A percentile compares a stretch with the other conserved stretches of the same genome.
Evolutionary conservation across 2,329 filamentous ascomycete species (phyloP).

Genomic region (Alternaria triticimaculans): DNA sequence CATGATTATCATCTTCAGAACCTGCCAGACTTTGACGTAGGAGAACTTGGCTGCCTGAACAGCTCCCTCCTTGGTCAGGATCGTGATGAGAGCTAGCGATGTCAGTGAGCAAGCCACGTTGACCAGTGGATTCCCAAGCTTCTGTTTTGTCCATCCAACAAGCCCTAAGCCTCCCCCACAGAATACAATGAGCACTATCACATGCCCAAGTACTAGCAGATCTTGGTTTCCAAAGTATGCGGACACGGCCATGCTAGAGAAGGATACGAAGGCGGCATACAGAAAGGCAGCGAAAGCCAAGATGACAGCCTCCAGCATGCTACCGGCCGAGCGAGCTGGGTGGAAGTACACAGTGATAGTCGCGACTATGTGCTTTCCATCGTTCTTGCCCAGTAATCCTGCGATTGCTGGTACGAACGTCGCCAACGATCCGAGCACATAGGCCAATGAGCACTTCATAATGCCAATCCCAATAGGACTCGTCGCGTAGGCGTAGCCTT

Average conservation of each 20-base stretch:
- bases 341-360: slow-evolving; percentile 96
- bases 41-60: slow-evolving; percentile 84
- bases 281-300: slow-evolving; percentile 78
- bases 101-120: slow-evolving; percentile 81
- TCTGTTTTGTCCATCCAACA: slow-evolving; percentile 86
- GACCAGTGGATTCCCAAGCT: slow-evolving; percentile 76
- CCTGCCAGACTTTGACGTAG: slow-evolving; percentile 79
- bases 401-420: slow-evolving; percentile 81
- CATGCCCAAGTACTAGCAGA: slow-evolving; percentile 74
- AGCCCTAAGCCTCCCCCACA: slow-evolving; percentile 86
- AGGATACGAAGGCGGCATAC: slow-evolving; percentile 77
- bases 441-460: slow-evolving; percentile 89
- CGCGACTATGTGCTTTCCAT: slow-evolving; percentile 92
- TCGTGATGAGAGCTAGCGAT: slow-evolving; percentile 86
- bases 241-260: slow-evolving; percentile 87
- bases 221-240: slow-evolving; percentile 76
- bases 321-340: slow-evolving; percentile 82
- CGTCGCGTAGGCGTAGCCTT: slow-evolving; percentile 65
- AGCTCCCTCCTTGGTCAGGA: slow-evolving; percentile 89
- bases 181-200: slow-evolving; percentile 80
- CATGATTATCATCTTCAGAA: slow-evolving; percentile 62
- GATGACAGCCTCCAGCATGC: slow-evolving; percentile 84
- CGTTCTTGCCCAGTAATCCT: slow-evolving; percentile 76
- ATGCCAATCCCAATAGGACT: slow-evolving; percentile 80
- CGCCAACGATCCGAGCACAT: slow-evolving; percentile 82